Evolutionary conservation across 768 basidiomycete species (phyloP), one percentile per base, ranked within the genome.

Genomic region (Neoboletus brunneissimus): DNA sequence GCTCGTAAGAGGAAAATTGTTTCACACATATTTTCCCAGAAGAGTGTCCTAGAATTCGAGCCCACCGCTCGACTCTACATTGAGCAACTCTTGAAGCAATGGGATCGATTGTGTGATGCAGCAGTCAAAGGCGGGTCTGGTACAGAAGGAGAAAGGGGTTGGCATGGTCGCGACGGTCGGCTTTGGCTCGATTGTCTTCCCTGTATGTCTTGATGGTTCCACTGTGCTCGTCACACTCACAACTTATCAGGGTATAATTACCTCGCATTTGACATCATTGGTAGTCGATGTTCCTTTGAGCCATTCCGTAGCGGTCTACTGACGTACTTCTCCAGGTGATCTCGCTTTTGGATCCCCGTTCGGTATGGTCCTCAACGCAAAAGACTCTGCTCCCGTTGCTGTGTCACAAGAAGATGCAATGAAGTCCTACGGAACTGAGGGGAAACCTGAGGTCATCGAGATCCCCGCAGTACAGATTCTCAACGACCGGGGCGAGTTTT

Each of bases 1-100:
- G 80, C 89, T 7, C 84, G 93, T 42, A 96, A 94, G 74, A 86
- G 92, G 75, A 96, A 96, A 75, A 90, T 97, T 57, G 82, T 96
- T 45, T 87, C 90, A 1, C 84, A 90, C 66, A 87, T 91, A 64
- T 91, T 91, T 73, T 86, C 87, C 1, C 87, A 89, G 67, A 94
- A 94, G 76, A 89, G 73, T 53, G 91, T 96, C 5, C 68, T 90
- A 56, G 89, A 91, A 62, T 95, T 96, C 57, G 91, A 94, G 69
- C 89, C 90, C 0, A 83, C 91, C 57, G 82, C 93, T 52, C 76
- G 81, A 5, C 64, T 75, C 1, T 84, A 89, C 62, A 79, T 93
- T 20, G 70, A 66, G 1, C 73, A 80, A 50, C 72, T 94, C 54
- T 68, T 92, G 56, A 68, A 68, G 16, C 89, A 92, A 64, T 94